Evolutionary conservation across 2,329 filamentous ascomycete species (phyloP), one percentile per base, ranked within the genome.

Genomic region (Malbranchea cinnamomea): DNA sequence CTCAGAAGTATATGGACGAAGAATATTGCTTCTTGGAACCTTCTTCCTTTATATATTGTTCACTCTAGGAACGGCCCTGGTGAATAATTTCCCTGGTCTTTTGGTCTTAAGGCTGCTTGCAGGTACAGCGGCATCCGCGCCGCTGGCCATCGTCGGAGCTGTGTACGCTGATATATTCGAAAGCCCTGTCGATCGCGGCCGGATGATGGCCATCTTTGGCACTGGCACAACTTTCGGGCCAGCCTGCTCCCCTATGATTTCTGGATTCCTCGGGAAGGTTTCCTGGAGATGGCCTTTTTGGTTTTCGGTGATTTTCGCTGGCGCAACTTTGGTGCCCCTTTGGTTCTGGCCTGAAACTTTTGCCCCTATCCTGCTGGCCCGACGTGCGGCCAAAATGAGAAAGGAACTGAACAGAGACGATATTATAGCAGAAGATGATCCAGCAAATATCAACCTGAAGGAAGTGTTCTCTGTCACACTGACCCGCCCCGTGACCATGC

Each of bases 301-400:
- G 74, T 64, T 83, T 17, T 74, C 60, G 8, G 60, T 81, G 4
- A 78, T 84, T 16, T 62, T 79, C 34, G 77, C 76, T 1, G 58
- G 47, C 0, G 43, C 43, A 2, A 75, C 74, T 2, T 59, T 74
- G 45, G 52, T 0, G 52, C 59, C 0, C 56, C 48, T 79, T 6
- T 32, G 70, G 10, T 59, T 73, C 34, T 61, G 81, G 33, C 75
- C 71, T 5, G 73, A 78, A 47, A 75, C 71, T 1, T 74, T 65
- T 41, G 65, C 54, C 2, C 72, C 71, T 1, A 55, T 73, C 3
- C 58, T 77, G 12, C 56, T 75, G 11, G 54, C 57, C 67, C 74
- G 2, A 65, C 70, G 2, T 61, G 70, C 31, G 2, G 16, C 20
- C 6, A 18, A 13, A 2, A 8, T 38, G 15, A 20, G 31, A 15